Evolutionary conservation across 257 asterid species (phyloP), one percentile per base, ranked within the genome.

Genomic region (Capsicum pubescens): DNA sequence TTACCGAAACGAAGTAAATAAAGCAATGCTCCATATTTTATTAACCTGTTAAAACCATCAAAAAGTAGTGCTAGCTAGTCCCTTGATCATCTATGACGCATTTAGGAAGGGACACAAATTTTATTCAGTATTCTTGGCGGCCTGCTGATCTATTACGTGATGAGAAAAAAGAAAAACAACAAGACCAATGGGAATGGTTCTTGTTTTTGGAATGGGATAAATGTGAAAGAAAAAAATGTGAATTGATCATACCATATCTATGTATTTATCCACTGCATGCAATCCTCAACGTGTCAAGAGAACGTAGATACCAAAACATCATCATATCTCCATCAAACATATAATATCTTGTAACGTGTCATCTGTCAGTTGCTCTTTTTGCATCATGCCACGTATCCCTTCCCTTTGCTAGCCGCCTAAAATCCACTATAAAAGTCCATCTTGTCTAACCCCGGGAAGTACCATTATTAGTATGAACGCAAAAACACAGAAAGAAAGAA

Each of bases 341-440:
- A 76, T 76, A 19, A 76, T 0, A 52, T 13, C 0, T 1, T 76
- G 63, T 13, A 50, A 76, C 46, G 81, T 76, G 81, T 76, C 48
- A 5, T 7, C 0, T 8, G 63, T 5, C 63, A 76, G 81, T 76
- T 76, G 81, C 61, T 76, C 81, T 76, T 76, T 61, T 76, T 21
- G 10, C 10, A 52, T 76, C 21, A 14, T 52, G 26, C 26, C 81
- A 76, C 63, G 63, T 52, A 39, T 36, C 6, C 52, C 11, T 15
- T 14, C 48, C 19, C 3, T 1, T 10, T 3, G 42, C 14, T 74
- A 6, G n/a, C 63, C 81, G 44, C 61, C 26, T 50, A 21, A 50
- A 76, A 26, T 5, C 4, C 8, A 52, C 3, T 26, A 76, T 54
- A 50, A 52, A 52, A 2, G 3, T 0, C 60, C 60, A 15, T 7